Base-by-base conservation (phyloP, 2,329 filamentous ascomycete genomes). In the Saccharata proteae region DNA sequence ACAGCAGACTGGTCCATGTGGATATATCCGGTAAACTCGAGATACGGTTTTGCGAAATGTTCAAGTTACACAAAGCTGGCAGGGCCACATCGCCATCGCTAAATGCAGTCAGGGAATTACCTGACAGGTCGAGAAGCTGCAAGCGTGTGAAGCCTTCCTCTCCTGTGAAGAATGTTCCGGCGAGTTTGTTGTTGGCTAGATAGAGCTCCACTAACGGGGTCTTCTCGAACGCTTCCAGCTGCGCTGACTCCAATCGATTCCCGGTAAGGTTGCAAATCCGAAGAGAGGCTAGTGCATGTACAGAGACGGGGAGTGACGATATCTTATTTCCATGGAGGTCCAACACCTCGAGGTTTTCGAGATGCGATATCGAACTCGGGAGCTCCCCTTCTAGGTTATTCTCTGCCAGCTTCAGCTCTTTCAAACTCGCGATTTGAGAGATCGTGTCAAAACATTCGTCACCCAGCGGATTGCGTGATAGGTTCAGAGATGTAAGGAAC, bases 281-380 rank as follows among this genome's bases (percentile, higher is more conserved):
- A 17, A 98, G 67, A 15, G 69, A 70, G 3, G 62, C 60, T 39
- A 96, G 67, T 16, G 71, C 69, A n/a, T 67, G 66, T 2, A 94
- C 49, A 9, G 70, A 69, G 7, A 68, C 57, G 0, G 85, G 82
- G 11, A 98, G 61, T 2, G 66, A 64, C 6, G 77, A 74, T 13
- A 98, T 65, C 38, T 74, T 72, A 55, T 98, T 98, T 10, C 71
- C 71, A 40, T 83, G 81, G 6, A 96, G 48, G 40, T 96, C 86
- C 6, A 96, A 62, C 12, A 76, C 68, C 51, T 94, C 85, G 1
- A 98, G 64, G 30, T 76, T 74, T 20, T 55, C 59, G 11, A 96
- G 62, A 5, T 65, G 65, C 14, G 69, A 62, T 18, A 93, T 64
- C n/a, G 62, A 65, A 0, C 70, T 48, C 26, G 77, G 69, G 3